phyloP scores from a whole-genome alignment of 768 basidiomycete genomes.

The Mycena albidolilacea region DNA sequence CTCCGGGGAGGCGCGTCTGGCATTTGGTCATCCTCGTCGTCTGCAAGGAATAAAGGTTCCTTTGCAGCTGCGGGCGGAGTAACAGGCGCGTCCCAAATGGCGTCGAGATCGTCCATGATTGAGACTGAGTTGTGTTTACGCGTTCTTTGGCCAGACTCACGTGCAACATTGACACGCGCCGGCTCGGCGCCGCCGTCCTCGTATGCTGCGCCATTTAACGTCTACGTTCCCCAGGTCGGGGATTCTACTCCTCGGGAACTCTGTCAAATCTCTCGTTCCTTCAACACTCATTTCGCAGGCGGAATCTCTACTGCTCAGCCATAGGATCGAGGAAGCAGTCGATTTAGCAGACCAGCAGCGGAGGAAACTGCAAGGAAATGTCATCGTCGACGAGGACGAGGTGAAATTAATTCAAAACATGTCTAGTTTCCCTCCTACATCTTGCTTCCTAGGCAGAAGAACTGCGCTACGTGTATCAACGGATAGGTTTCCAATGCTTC shows the following conservation, averaged over 20 bases:
- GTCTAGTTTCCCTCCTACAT: background rate
- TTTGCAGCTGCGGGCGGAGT: constrained; percentile 35
- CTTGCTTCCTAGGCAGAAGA: constrained; percentile 67
- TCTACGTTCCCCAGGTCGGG: constrained; percentile 76
- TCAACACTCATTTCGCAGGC: constrained; percentile 82
- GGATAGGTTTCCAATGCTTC: constrained; percentile 86
- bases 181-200: background rate
- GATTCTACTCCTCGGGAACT: constrained; percentile 76
- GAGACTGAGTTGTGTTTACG: constrained; percentile 13
- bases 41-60: constrained; percentile 55
- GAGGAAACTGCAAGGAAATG: constrained; percentile 67
- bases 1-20: constrained; percentile 41
- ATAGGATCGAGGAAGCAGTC: constrained; percentile 75
- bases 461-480: constrained; percentile 84
- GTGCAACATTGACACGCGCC: background rate
- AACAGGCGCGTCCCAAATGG: constrained; percentile 74
- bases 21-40: constrained; percentile 59
- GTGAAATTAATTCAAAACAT: constrained; percentile 49
- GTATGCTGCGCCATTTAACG: constrained; percentile 28
- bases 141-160: constrained; percentile 29
- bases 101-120: constrained; percentile 59
- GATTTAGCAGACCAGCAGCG: constrained; percentile 73
- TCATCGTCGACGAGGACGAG: constrained; percentile 70
- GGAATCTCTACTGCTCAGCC: constrained; percentile 76
- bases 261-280: constrained; percentile 76